Evolutionary conservation across 2,329 filamentous ascomycete species (phyloP), one percentile per base, ranked within the genome.

Genomic region (Epichloe hybrida): DNA sequence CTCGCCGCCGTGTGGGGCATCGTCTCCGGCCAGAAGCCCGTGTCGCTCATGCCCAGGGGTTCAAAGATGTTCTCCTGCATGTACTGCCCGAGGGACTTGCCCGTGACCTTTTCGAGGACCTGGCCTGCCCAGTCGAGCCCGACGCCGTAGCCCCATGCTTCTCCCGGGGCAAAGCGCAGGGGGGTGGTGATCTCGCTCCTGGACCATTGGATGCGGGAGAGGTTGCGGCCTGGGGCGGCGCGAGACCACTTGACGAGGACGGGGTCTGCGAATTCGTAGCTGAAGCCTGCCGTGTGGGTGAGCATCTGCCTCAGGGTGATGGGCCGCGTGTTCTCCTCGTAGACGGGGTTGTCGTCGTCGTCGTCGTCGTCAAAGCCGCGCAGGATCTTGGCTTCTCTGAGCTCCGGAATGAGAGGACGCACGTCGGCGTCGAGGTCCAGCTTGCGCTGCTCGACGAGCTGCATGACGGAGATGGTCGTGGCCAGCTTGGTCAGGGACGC

Each of bases 141-240:
- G 3, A 64, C 57, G 4, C 75, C 73, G 52, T 79, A 79, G 34
- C 61, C 62, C 74, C 74, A 79, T 6, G 68, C 66, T 3, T 67
- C 62, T 0, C 74, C 76, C 0, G 75, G 71, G 3, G 62, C 54
- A 52, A 73, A 73, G 49, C 64, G 62, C 37, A 74, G 56, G 72
- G 72, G 75, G 50, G 68, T 67, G 45, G 57, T 59, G 59, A 66
- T 72, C 55, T 67, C 67, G 1, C 66, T 65, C 36, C 63, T 59
- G 36, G 56, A 65, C 53, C 60, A 67, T 31, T 62, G 55, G 15
- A 66, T 56, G 46, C 64, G 60, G 11, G 57, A 62, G n/a, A 57
- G 56, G 0, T 58, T 62, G 27, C 65, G 64, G 44, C 66, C 67
- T 5, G 51, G 47, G 11, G 61, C 56, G 6, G 58, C 60, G 21